Percentiles rank a stretch among this genome's conserved stretches.
Conservation (phyloP, 331 rosid genomes). For the Malus hybrid region DNA sequence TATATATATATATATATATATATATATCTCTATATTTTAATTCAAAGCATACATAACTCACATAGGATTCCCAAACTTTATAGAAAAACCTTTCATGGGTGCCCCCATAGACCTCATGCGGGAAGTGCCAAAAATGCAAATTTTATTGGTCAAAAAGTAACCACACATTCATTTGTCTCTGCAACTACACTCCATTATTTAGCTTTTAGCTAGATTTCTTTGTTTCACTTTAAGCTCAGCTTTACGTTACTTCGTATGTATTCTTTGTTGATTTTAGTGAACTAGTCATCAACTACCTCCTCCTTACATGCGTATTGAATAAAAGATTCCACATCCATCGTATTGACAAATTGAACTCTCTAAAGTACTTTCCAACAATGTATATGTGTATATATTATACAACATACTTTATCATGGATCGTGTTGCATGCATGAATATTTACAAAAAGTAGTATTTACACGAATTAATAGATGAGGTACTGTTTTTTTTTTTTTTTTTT, state of each 20-base stretch:
- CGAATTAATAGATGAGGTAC: too few relatives aligned
- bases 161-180: conserved; percentile 62
- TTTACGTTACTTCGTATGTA: conserved; percentile 68
- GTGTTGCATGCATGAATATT: too few relatives aligned
- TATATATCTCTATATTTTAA: neutral
- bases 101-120: conserved; percentile 49
- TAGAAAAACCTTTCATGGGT: conserved; percentile 40
- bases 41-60: conserved; percentile 5
- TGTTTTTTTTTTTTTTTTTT: too few relatives aligned
- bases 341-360: too few relatives aligned
- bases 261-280: conserved; percentile 40
- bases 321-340: too few relatives aligned
- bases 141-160: conserved; percentile 64
- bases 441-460: too few relatives aligned
- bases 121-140: conserved; percentile 18
- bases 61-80: conserved; percentile 87
- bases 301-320: conserved; percentile 8
- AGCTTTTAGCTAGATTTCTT: conserved; percentile 82
- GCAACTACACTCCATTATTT: conserved; percentile 91
- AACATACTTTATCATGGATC: too few relatives aligned
- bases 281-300: conserved; percentile 21
- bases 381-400: too few relatives aligned
- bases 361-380: too few relatives aligned
- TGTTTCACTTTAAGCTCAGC: conserved; percentile 62
- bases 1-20: neutral